These are phyloP conservation scores for Daldinia eschscholtzii DNA, from an alignment of 2,329 filamentous ascomycete species.

Conservation along the genomic window DNA sequence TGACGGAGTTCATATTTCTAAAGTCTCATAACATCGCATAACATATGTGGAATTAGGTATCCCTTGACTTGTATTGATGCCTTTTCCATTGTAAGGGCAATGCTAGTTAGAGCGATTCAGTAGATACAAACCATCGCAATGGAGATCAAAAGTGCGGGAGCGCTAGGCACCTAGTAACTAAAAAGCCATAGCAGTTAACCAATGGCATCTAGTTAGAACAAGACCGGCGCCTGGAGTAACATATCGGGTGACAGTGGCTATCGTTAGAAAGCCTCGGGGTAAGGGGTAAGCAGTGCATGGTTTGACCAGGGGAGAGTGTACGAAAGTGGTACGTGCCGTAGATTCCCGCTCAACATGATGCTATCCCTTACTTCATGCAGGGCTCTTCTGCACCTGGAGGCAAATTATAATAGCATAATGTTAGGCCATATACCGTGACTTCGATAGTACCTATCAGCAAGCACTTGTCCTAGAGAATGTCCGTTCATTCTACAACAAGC, in stretches of 20 bases:
- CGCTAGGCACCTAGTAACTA: slow-evolving; percentile 2
- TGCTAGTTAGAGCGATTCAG: slow-evolving; percentile 15
- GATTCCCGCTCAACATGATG: slow-evolving; percentile 27
- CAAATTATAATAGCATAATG: slow-evolving; percentile 19
- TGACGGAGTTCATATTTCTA: slow-evolving; percentile 10
- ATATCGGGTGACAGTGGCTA: slow-evolving; percentile 18
- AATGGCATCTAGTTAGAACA: slow-evolving; percentile 8
- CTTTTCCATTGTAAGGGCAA: slow-evolving; percentile 8
- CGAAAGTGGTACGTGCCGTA: slow-evolving; percentile 32
- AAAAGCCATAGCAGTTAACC: slow-evolving; percentile 2
- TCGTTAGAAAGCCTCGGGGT: slow-evolving; percentile 3
- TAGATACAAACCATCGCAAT: slow-evolving; percentile 13
- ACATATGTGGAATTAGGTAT: slow-evolving; percentile 5
- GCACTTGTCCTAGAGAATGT: slow-evolving; percentile 5
- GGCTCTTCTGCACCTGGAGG: slow-evolving; percentile 29
- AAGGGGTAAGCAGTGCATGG: background rate
- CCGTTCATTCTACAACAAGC: slow-evolving; percentile 29
- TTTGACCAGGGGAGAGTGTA: slow-evolving; percentile 13
- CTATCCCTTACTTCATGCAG: slow-evolving; percentile 40
- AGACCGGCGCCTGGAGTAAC: slow-evolving; percentile 16
- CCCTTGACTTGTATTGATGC: slow-evolving; percentile 8
- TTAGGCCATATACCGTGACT: slow-evolving; percentile 18
- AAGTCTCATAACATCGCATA: slow-evolving; percentile 17
- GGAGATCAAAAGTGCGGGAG: slow-evolving; percentile 1
- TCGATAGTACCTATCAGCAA: slow-evolving; percentile 7